A percentile compares a stretch with the other conserved stretches of the same genome.
phyloP scores from a whole-genome alignment of 164 flowering plant species.

The Nymphaea colorata region DNA sequence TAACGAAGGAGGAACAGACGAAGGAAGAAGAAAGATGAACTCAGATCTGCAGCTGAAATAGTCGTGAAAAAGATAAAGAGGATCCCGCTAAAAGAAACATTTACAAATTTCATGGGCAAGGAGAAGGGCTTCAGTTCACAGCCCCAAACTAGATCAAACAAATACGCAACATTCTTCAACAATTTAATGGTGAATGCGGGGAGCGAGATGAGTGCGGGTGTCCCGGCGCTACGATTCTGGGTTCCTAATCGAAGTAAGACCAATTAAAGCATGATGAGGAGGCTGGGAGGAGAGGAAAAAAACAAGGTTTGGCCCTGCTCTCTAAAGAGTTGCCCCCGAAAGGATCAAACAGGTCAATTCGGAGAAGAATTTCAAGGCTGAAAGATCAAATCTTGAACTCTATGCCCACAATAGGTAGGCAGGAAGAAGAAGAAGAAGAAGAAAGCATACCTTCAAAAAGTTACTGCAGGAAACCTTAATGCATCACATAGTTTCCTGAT shows the following conservation, averaged over 20 bases:
- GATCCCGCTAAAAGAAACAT: neutral
- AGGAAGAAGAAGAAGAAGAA: neutral
- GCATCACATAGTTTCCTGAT: neutral
- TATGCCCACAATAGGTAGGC: too few relatives aligned
- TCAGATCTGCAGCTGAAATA: neutral
- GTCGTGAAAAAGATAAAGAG: neutral
- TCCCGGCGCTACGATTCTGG: too few relatives aligned
- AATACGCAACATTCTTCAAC: neutral
- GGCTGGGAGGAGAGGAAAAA: neutral
- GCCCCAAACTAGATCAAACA: neutral
- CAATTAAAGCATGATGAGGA: neutral
- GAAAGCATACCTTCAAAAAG: neutral
- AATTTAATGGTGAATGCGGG: neutral
- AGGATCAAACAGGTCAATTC: neutral
- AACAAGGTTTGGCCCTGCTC: neutral
- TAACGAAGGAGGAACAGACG: too few relatives aligned
- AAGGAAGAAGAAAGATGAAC: neutral
- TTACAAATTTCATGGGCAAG: neutral
- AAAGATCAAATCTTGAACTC: neutral
- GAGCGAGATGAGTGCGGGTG: neutral
- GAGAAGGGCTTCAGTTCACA: neutral
- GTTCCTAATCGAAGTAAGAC: neutral
- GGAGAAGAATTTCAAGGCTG: neutral
- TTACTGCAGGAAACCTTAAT: neutral
- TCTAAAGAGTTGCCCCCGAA: neutral